Evolutionary conservation across 192 early-diverging fungal species (phyloP).

Genomic region (Backusella parvicylindrica): DNA sequence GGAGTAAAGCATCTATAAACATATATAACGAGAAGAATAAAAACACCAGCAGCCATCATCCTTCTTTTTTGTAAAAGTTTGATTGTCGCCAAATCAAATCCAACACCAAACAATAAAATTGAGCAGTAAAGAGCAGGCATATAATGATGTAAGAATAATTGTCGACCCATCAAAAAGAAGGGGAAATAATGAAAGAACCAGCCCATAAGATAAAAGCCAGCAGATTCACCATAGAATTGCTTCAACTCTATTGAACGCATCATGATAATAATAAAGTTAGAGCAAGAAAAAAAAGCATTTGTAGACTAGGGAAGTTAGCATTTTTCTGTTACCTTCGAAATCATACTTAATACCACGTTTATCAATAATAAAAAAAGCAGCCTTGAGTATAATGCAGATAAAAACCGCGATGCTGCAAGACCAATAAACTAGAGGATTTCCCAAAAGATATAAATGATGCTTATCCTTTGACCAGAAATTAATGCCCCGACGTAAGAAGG

Average conservation of each 20-base stretch:
- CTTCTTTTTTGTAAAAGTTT: conserved; percentile 50
- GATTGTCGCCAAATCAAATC: conserved; percentile 75
- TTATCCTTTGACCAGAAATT: conserved; percentile 83
- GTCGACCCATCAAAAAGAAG: conserved; percentile 91
- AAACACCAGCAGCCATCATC: conserved; percentile 46
- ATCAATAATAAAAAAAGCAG: conserved; percentile 51
- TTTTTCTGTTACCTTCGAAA: conserved; percentile 27
- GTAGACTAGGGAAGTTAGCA: neutral
- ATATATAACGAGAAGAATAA: conserved; percentile 57
- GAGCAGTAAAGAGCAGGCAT: conserved; percentile 92
- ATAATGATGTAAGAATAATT: conserved; percentile 95
- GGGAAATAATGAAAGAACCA: conserved; percentile 89
- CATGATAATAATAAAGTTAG: neutral
- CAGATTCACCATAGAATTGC: conserved; percentile 53
- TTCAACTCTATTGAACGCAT: conserved; percentile 18
- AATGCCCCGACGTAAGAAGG: conserved; percentile 84
- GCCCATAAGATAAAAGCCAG: conserved; percentile 69
- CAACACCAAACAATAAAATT: conserved; percentile 67
- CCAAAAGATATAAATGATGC: conserved; percentile 85
- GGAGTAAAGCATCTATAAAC: conserved; percentile 71
- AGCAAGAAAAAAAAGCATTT: neutral
- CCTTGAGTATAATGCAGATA: conserved; percentile 56
- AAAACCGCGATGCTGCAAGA: conserved; percentile 55
- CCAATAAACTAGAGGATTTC: conserved; percentile 93
- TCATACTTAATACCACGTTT: conserved; percentile 36